phyloP scores from a whole-genome alignment of 441 rosid species.

The Gossypium schwendimanii region DNA sequence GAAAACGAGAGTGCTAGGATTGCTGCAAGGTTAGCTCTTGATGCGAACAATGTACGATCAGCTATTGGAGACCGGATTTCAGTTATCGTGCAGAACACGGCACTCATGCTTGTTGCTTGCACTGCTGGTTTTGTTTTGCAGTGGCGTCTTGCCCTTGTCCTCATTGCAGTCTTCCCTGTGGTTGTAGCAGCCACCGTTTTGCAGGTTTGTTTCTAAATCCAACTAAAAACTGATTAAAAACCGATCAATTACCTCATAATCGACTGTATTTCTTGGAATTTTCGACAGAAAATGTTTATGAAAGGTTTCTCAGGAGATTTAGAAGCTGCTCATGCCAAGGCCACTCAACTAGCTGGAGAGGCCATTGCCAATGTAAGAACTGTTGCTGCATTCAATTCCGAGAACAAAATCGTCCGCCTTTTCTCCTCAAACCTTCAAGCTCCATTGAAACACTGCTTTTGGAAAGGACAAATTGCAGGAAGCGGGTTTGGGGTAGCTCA shows the following conservation, averaged over 20 bases:
- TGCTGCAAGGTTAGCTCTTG: constrained; percentile 81
- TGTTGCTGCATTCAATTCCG: constrained; percentile 93
- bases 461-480: constrained; percentile 99
- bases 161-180: constrained; percentile 84
- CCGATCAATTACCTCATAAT: neutral
- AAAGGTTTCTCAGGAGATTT: constrained; percentile 93
- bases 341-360: constrained; percentile 95
- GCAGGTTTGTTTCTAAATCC: constrained; percentile 52
- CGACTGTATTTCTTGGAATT: constrained; percentile 7
- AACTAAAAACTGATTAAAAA: neutral
- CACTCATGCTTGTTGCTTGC: constrained; percentile 89
- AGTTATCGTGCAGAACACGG: constrained; percentile 89
- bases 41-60: constrained; percentile 92
- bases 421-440: constrained; percentile 67
- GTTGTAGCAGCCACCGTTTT: constrained; percentile 94
- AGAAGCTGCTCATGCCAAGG: constrained; percentile 89
- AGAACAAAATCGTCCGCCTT: constrained; percentile 71
- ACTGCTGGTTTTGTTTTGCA: constrained; percentile 94
- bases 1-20: constrained; percentile 95
- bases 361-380: constrained; percentile 95
- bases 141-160: constrained; percentile 98
- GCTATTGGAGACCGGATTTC: constrained; percentile 96
- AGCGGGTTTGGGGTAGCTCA: constrained; percentile 94
- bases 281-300: constrained; percentile 96
- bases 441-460: constrained; percentile 85